Conservation (phyloP, 2,329 filamentous ascomycete genomes). For the Bipolaris victoriae region DNA sequence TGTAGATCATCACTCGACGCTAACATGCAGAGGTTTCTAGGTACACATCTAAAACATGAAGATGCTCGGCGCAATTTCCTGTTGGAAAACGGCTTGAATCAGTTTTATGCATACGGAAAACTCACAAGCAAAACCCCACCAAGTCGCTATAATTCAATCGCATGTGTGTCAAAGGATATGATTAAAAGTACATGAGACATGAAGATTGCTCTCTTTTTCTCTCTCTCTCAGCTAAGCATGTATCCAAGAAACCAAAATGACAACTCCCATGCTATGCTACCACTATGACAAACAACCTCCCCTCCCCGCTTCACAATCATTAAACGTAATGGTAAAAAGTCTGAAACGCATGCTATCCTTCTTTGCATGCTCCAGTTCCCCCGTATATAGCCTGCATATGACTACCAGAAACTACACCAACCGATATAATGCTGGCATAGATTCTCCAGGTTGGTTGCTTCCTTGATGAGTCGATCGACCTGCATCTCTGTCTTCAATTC, state of each 20-base stretch:
- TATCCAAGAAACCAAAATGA: neutral
- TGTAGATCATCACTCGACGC: too few relatives aligned
- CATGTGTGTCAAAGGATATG: too few relatives aligned
- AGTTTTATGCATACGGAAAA: too few relatives aligned
- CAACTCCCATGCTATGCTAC: constrained; percentile 9
- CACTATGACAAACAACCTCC: neutral
- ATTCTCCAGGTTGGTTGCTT: constrained; percentile 97
- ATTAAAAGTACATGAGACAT: too few relatives aligned
- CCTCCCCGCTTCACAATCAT: neutral
- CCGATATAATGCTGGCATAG: constrained; percentile 98
- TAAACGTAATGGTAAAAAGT: neutral
- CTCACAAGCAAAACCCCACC: too few relatives aligned
- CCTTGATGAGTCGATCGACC: constrained; percentile 91
- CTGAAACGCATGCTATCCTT: neutral
- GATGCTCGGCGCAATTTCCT: too few relatives aligned
- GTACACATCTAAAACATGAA: too few relatives aligned
- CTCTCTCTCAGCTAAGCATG: too few relatives aligned
- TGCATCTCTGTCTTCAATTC: constrained; percentile 86
- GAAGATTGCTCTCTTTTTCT: too few relatives aligned
- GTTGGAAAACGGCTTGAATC: too few relatives aligned
- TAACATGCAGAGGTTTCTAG: too few relatives aligned
- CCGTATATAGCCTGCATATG: neutral
- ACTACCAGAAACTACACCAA: constrained; percentile 96
- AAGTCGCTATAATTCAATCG: too few relatives aligned
- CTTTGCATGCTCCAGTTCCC: neutral